Conservation (phyloP, 2,329 filamentous ascomycete genomes). For the Lasiodiplodia citricola region DNA sequence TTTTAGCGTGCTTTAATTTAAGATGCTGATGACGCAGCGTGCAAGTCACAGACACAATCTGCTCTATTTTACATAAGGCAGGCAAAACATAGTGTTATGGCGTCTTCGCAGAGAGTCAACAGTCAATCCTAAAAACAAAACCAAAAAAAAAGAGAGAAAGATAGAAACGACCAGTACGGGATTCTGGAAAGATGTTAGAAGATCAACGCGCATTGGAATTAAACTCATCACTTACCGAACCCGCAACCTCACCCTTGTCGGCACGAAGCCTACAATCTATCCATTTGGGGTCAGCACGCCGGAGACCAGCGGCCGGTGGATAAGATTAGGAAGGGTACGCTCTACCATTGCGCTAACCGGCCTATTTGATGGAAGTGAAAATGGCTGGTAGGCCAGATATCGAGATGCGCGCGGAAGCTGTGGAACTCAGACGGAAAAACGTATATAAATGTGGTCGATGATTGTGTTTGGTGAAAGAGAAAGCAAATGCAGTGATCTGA, state of each 20-base stretch:
- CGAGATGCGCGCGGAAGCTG: neutral
- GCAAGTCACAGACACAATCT: too few relatives aligned
- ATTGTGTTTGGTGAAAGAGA: too few relatives aligned
- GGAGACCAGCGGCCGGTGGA: neutral
- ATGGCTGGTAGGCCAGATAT: neutral
- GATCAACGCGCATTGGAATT: neutral
- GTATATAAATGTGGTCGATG: too few relatives aligned
- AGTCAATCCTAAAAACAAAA: neutral
- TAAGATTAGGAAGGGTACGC: conserved; percentile 12
- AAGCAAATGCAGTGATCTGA: too few relatives aligned
- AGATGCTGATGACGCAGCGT: too few relatives aligned
- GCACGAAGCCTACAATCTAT: neutral
- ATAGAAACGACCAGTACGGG: neutral
- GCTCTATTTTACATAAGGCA: neutral
- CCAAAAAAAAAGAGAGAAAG: neutral
- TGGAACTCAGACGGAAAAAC: too few relatives aligned
- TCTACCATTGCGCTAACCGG: conserved; percentile 19
- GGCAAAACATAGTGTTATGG: neutral
- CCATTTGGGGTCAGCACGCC: neutral
- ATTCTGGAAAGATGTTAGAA: neutral
- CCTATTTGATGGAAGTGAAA: neutral
- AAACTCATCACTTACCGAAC: conserved; percentile 1
- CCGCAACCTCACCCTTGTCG: conserved; percentile 11
- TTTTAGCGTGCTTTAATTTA: too few relatives aligned
- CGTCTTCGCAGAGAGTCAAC: neutral